A percentile compares a stretch with the other conserved stretches of the same genome.
Evolutionary conservation across 495 filamentous ascomycete species (phyloP).

Genomic region (Podospora conica): DNA sequence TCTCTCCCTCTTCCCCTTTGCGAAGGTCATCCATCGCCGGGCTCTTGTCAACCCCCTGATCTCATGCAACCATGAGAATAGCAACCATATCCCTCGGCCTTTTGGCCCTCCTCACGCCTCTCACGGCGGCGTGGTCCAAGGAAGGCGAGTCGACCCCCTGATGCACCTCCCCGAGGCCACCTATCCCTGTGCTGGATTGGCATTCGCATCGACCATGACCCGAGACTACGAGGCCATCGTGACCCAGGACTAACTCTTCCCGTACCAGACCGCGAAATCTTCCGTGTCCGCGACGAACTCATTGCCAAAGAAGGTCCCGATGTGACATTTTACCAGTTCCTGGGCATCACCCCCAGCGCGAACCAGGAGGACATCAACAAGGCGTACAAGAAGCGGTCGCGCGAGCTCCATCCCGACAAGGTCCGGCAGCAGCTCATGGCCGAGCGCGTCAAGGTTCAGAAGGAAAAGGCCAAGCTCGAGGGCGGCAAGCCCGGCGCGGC

Average conservation of each 20-base stretch:
- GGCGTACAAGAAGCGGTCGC: conserved; percentile 82
- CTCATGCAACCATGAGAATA: conserved; percentile 47
- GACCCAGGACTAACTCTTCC: conserved; percentile 4
- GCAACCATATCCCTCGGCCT: conserved; percentile 48
- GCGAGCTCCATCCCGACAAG: conserved; percentile 87
- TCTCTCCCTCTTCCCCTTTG: neutral
- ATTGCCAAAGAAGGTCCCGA: conserved; percentile 66
- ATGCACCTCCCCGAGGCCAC: neutral
- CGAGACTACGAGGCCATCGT: neutral
- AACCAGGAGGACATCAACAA: conserved; percentile 86
- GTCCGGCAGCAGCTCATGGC: conserved; percentile 75
- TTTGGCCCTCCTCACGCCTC: conserved; percentile 51
- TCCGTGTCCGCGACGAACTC: conserved; percentile 84
- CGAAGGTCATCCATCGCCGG: neutral
- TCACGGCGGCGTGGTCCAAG: conserved; percentile 73
- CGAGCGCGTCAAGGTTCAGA: conserved; percentile 54
- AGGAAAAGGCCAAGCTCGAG: conserved; percentile 45
- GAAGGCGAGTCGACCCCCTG: conserved; percentile 56
- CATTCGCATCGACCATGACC: neutral
- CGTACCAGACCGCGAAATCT: conserved; percentile 86
- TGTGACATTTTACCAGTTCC: conserved; percentile 91
- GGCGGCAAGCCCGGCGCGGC: conserved; percentile 56
- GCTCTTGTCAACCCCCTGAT: conserved; percentile 2
- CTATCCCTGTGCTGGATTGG: neutral
- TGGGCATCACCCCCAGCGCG: conserved; percentile 65